Conservation (phyloP, 2,329 filamentous ascomycete species). For the Orbilia oligospora region DNA sequence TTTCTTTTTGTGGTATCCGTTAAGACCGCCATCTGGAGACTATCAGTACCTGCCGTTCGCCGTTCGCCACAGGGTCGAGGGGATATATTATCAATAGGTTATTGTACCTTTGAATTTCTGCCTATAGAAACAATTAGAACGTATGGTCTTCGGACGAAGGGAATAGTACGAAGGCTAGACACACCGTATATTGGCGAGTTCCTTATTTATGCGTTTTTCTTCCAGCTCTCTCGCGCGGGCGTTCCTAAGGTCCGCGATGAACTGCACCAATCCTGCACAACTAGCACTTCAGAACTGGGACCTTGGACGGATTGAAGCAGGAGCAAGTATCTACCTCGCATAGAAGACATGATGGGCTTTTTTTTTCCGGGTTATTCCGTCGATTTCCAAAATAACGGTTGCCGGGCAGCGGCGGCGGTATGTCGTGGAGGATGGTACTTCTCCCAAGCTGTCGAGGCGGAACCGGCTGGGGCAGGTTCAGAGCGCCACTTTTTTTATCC, state of each 20-base stretch:
- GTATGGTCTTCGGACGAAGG: neutral
- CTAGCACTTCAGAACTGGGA: constrained; percentile 32
- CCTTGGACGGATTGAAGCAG: constrained; percentile 10
- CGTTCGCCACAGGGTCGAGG: constrained; percentile 4
- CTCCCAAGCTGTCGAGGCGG: constrained; percentile 10
- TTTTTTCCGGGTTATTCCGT: constrained; percentile 33
- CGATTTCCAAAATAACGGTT: constrained; percentile 42
- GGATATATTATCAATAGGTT: constrained; percentile 2
- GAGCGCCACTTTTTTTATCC: neutral
- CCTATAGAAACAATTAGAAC: constrained; percentile 67
- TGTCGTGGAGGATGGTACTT: constrained; percentile 14
- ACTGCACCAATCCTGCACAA: constrained; percentile 84
- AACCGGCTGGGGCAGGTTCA: neutral
- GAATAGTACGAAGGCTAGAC: constrained; percentile 64
- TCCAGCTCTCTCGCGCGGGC: constrained; percentile 94
- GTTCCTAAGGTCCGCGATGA: constrained; percentile 96
- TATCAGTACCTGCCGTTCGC: constrained; percentile 33
- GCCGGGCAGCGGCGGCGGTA: constrained; percentile 18
- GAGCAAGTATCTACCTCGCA: constrained; percentile 63
- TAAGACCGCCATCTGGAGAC: constrained; percentile 81
- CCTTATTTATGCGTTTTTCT: constrained; percentile 99
- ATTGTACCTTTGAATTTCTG: constrained; percentile 90
- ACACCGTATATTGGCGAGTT: constrained; percentile 93
- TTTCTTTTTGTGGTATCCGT: constrained; percentile 99
- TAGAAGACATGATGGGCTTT: constrained; percentile 64